These are phyloP conservation scores for Eimeria falciformis DNA, from an alignment of 169 alveolate species.

Conservation along the genomic window DNA sequence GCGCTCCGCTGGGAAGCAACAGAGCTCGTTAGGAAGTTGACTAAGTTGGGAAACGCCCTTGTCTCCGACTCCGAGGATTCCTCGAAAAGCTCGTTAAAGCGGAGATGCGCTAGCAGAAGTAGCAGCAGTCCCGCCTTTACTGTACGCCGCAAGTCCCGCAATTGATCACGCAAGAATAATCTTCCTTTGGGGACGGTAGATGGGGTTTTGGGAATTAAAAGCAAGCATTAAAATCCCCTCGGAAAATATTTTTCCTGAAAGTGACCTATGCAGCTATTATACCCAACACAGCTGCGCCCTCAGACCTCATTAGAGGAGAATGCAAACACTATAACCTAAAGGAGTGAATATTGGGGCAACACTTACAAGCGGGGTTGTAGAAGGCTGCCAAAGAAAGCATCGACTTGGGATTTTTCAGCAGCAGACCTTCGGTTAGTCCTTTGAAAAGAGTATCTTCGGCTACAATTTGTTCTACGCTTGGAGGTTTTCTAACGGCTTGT, in stretches of 20 bases:
- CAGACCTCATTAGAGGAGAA: too few relatives aligned
- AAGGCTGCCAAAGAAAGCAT: constrained; percentile 11
- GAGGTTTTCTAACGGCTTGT: neutral
- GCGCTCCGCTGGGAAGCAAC: neutral
- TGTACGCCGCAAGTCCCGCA: neutral
- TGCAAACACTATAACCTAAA: neutral
- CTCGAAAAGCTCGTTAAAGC: constrained; percentile 7
- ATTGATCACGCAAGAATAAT: too few relatives aligned
- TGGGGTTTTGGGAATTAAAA: too few relatives aligned
- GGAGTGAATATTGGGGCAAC: neutral
- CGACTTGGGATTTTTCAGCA: neutral
- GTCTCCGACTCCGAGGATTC: neutral
- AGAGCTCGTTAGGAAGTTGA: neutral
- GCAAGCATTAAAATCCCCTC: too few relatives aligned
- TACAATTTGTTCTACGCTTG: neutral
- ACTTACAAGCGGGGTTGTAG: constrained; percentile 28
- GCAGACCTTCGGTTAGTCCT: neutral
- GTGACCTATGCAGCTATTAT: too few relatives aligned
- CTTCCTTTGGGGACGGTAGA: too few relatives aligned
- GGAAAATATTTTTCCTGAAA: too few relatives aligned
- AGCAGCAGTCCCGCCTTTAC: constrained; percentile 53
- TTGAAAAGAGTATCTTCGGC: neutral
- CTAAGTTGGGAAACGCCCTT: neutral
- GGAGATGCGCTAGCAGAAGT: constrained; percentile 36
- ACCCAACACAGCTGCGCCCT: too few relatives aligned